Evolutionary conservation across 192 early-diverging fungal species (phyloP).

Genomic region (Lunasporangiospora selenospora): DNA sequence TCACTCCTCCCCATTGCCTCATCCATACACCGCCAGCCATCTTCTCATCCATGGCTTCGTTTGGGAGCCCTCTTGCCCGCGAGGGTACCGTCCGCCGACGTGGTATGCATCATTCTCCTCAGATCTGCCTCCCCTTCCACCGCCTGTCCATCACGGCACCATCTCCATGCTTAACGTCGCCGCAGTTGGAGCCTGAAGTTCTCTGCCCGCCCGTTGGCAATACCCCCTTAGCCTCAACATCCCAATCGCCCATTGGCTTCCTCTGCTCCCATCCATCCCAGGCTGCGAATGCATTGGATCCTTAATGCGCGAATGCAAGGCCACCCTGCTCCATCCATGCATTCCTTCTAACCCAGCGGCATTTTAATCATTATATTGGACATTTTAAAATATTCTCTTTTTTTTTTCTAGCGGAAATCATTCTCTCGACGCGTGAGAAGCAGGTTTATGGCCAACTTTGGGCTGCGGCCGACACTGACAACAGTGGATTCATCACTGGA

Average conservation of each 20-base stretch:
- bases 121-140: not conserved
- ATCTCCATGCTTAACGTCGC: too few species aligned
- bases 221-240: too few species aligned
- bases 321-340: not conserved
- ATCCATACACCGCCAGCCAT: not conserved
- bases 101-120: conserved; percentile 13
- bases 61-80: conserved; percentile 36
- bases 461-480: conserved; percentile 62
- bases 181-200: too few species aligned
- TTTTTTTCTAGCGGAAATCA: too few species aligned
- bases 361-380: too few species aligned
- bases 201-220: too few species aligned
- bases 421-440: conserved; percentile 67
- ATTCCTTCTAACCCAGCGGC: not conserved
- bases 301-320: not conserved
- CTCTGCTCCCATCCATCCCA: not conserved
- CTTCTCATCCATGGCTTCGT: conserved; percentile 25
- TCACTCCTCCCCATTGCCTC: not conserved
- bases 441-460: conserved; percentile 67
- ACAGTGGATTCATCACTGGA: conserved; percentile 71
- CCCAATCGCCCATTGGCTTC: too few species aligned
- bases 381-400: too few species aligned
- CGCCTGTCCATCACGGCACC: too few species aligned
- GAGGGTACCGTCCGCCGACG: conserved; percentile 39
- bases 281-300: not conserved